phyloP scores from a whole-genome alignment of 805 yeast species.

The Spathaspora arborariae region DNA sequence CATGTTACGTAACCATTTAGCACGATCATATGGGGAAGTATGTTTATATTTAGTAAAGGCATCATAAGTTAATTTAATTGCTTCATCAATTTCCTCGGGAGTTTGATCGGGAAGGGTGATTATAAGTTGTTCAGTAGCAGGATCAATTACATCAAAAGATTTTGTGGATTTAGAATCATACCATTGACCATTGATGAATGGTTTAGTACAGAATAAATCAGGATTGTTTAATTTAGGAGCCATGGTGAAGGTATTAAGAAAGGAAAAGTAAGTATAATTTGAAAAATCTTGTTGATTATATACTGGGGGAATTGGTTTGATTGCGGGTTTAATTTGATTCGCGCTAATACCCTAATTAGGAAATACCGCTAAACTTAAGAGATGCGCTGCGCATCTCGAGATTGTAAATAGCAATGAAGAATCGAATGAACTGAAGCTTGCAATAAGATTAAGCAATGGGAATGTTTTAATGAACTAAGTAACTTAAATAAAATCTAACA shows the following conservation, averaged over 20 bases:
- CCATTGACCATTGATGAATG: conserved; percentile 40
- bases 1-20: conserved; percentile 48
- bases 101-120: conserved; percentile 42
- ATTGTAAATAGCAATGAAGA: no score
- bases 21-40: conserved; percentile 48
- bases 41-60: conserved; percentile 45
- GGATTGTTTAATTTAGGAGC: conserved; percentile 25
- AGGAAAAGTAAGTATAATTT: not conserved
- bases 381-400: not conserved
- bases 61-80: conserved; percentile 45
- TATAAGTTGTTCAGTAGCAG: conserved; percentile 36
- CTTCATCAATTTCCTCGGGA: conserved; percentile 38
- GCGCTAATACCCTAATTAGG: not conserved
- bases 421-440: no score
- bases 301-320: no score
- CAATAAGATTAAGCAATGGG: no score
- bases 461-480: no score
- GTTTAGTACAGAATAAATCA: conserved; percentile 26
- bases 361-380: not conserved
- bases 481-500: no score
- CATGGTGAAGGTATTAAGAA: not conserved
- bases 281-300: not conserved
- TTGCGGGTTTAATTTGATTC: not conserved
- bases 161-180: conserved; percentile 31
- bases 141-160: conserved; percentile 36